These are phyloP conservation scores for Eucalyptus curtisii DNA, from an alignment of 345 rosid genomes.

Conservation along the genomic window DNA sequence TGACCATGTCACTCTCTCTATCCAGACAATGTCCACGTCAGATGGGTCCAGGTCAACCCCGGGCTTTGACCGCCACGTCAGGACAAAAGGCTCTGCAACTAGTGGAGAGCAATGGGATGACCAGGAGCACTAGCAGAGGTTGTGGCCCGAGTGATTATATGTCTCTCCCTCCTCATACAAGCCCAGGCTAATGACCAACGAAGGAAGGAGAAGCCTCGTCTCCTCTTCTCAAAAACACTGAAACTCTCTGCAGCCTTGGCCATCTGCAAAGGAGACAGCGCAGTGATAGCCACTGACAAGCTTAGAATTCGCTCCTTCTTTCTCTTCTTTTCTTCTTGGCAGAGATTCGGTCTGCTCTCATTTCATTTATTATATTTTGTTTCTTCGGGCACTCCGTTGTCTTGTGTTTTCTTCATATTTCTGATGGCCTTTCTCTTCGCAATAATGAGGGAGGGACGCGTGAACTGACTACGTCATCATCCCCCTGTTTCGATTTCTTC, in stretches of 20 bases:
- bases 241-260: neutral
- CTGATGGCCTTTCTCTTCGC: neutral
- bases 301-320: neutral
- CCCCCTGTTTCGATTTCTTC: neutral
- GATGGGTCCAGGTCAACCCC: neutral
- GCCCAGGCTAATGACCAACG: neutral
- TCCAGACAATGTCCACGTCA: neutral
- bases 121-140: neutral
- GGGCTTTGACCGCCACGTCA: neutral
- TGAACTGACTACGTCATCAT: slow-evolving; percentile 26
- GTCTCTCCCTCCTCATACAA: neutral
- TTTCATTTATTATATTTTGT: neutral
- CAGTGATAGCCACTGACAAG: neutral
- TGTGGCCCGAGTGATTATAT: neutral
- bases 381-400: neutral
- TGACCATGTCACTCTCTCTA: neutral
- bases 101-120: neutral
- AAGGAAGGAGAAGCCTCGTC: neutral
- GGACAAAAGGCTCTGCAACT: neutral
- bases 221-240: neutral
- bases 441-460: slow-evolving; percentile 5
- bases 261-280: neutral
- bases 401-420: neutral
- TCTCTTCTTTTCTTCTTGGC: neutral
- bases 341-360: neutral